These are phyloP conservation scores for Erythrobasidium hasegawianum DNA, from an alignment of 1,284 basidiomycete species.

Conservation along the genomic window DNA sequence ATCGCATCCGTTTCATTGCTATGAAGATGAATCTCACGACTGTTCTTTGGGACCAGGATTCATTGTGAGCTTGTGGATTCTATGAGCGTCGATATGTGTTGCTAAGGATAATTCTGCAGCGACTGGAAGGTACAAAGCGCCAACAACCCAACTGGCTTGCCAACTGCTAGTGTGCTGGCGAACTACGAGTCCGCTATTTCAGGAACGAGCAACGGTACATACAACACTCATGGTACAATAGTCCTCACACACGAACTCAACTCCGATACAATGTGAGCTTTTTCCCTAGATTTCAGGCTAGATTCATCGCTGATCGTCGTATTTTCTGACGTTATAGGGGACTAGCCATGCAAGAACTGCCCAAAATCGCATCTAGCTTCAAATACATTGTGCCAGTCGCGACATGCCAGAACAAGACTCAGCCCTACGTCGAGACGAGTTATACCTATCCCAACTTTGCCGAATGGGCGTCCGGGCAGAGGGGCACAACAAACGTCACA, in stretches of 20 bases:
- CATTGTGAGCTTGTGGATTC: constrained; percentile 48
- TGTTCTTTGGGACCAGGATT: constrained; percentile 50
- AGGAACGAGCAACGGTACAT: constrained; percentile 49
- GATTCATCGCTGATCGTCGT: no score
- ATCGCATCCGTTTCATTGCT: constrained; percentile 56
- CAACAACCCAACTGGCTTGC: constrained; percentile 20
- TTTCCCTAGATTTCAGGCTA: constrained; percentile 24
- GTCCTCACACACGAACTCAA: constrained; percentile 54
- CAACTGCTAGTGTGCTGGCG: constrained; percentile 45
- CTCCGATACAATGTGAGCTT: constrained; percentile 50
- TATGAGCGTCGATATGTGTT: constrained; percentile 42
- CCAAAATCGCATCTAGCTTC: constrained; percentile 36
- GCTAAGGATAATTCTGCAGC: no score
- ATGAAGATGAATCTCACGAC: constrained; percentile 52
- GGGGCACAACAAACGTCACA: no score
- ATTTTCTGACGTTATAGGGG: no score
- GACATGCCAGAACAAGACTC: constrained; percentile 50
- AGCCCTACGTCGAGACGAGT: constrained; percentile 24
- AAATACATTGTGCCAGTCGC: constrained; percentile 50
- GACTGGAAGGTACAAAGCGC: constrained; percentile 6
- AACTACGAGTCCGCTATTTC: constrained; percentile 54
- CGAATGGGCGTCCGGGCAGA: constrained; percentile 2
- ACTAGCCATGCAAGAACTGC: constrained; percentile 39
- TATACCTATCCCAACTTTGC: constrained; percentile 21
- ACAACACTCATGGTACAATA: constrained; percentile 48